Conservation (phyloP, 805 yeast species). For the Metschnikowia colocasiae region DNA sequence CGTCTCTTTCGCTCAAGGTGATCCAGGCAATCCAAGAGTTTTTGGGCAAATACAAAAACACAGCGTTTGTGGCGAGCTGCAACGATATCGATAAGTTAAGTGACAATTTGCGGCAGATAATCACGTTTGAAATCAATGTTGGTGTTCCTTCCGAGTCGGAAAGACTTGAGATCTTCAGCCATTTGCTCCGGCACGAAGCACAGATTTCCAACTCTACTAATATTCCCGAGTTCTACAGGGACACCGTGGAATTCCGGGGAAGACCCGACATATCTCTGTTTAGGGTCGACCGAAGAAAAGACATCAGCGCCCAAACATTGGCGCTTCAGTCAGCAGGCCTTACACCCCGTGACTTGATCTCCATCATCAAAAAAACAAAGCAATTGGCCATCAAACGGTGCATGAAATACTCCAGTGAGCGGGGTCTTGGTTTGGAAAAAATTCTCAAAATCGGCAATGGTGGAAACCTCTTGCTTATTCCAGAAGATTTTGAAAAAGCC, state of each 20-base stretch:
- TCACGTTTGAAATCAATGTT: conserved; percentile 74
- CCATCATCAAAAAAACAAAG: conserved; percentile 67
- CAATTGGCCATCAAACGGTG: conserved; percentile 51
- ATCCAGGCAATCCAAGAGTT: conserved; percentile 56
- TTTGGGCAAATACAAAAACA: conserved; percentile 37
- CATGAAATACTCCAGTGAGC: conserved; percentile 28
- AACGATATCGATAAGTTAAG: conserved; percentile 67
- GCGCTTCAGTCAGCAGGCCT: conserved; percentile 91
- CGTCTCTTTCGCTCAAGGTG: conserved; percentile 51
- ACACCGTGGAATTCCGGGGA: conserved; percentile 19
- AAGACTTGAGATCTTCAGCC: conserved; percentile 58
- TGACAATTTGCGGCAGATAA: conserved; percentile 58
- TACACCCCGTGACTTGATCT: conserved; percentile 74
- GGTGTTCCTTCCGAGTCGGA: conserved; percentile 79
- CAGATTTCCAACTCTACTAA: conserved; percentile 7
- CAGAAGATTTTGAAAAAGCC: conserved; percentile 63
- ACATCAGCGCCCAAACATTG: conserved; percentile 50
- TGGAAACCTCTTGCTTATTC: conserved; percentile 50
- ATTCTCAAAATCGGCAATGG: conserved; percentile 48
- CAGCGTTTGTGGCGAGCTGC: conserved; percentile 60
- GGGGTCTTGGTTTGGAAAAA: conserved; percentile 20
- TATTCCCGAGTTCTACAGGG: conserved; percentile 19
- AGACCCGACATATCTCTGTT: conserved; percentile 16
- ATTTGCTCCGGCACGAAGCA: conserved; percentile 35
- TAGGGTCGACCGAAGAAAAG: conserved; percentile 28